These are phyloP conservation scores for Lophiotrema nucula DNA, from an alignment of 495 filamentous ascomycete species.

Conservation along the genomic window DNA sequence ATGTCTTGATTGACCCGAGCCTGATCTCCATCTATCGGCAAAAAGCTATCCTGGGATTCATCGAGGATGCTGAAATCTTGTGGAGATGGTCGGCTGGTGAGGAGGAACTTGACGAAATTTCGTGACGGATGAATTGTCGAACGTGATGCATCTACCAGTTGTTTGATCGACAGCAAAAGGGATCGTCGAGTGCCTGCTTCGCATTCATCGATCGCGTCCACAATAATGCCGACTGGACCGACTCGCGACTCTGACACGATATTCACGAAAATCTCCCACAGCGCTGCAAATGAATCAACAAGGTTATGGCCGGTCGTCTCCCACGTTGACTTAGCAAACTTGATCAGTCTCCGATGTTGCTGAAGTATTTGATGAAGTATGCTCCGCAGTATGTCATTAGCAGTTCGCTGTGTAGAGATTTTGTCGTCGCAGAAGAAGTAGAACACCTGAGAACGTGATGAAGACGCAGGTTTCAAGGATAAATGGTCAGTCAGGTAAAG, in stretches of 20 bases:
- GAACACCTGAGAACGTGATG: conserved; percentile 14
- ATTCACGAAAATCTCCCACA: conserved; percentile 26
- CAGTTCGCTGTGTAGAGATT: conserved; percentile 14
- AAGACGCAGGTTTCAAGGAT: neutral
- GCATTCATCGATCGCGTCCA: conserved; percentile 34
- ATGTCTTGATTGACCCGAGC: conserved; percentile 12
- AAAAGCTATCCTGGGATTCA: neutral
- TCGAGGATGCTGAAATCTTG: neutral
- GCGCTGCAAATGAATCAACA: conserved; percentile 11
- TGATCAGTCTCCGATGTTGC: conserved; percentile 24
- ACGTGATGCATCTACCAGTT: conserved; percentile 11
- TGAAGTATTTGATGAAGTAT: conserved; percentile 27
- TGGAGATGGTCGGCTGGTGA: conserved; percentile 23
- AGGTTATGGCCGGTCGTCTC: conserved; percentile 17
- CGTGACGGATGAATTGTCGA: neutral
- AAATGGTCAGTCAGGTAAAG: conserved; percentile 22
- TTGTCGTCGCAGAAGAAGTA: conserved; percentile 31
- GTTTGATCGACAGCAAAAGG: conserved; percentile 4
- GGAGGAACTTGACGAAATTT: conserved; percentile 24
- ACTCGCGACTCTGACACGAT: conserved; percentile 7
- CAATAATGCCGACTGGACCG: conserved; percentile 16
- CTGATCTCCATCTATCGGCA: conserved; percentile 17
- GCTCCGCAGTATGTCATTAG: conserved; percentile 17
- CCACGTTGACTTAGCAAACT: conserved; percentile 11
- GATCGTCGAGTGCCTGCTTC: conserved; percentile 10